Conservation (phyloP, 257 asterid genomes). For the Coffea eugenioides region DNA sequence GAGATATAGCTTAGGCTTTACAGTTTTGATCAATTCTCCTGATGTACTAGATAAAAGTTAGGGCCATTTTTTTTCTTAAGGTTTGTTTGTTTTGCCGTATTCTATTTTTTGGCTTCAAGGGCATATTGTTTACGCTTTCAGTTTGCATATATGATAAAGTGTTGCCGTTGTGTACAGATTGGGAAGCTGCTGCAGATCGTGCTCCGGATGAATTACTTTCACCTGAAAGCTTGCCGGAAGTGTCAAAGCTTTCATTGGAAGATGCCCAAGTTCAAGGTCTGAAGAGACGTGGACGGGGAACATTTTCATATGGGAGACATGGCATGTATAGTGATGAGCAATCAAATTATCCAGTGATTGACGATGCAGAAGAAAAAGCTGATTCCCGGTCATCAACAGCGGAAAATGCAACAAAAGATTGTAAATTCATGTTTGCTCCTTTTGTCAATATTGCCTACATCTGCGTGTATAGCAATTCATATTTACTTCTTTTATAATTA, state of each 20-base stretch:
- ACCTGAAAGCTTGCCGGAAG: constrained; percentile 47
- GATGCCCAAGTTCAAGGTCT: constrained; percentile 47
- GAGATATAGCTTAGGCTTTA: not conserved
- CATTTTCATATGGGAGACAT: constrained; percentile 58
- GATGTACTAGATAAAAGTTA: not conserved
- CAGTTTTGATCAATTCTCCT: not conserved
- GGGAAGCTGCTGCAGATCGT: constrained; percentile 91
- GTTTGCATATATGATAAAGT: not conserved
- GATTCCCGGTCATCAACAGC: constrained; percentile 26
- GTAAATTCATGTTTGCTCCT: constrained; percentile 19
- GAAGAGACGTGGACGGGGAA: constrained; percentile 91
- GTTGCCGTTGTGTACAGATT: constrained; percentile 45
- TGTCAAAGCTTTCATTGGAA: constrained; percentile 58
- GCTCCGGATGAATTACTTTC: constrained; percentile 78
- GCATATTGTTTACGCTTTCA: not conserved
- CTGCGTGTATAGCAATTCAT: too few species aligned
- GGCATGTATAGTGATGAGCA: constrained; percentile 79
- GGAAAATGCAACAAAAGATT: constrained; percentile 34
- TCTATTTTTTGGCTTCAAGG: not conserved
- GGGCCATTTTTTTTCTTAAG: not conserved
- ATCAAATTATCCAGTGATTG: constrained; percentile 39
- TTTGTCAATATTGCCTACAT: too few species aligned
- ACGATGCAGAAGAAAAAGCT: constrained; percentile 40
- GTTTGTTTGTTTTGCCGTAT: constrained; percentile 5
- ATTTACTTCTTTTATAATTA: too few species aligned